Base-by-base conservation (phyloP, 176 grass and related monocot genomes). In the Pontederia crassipes region DNA sequence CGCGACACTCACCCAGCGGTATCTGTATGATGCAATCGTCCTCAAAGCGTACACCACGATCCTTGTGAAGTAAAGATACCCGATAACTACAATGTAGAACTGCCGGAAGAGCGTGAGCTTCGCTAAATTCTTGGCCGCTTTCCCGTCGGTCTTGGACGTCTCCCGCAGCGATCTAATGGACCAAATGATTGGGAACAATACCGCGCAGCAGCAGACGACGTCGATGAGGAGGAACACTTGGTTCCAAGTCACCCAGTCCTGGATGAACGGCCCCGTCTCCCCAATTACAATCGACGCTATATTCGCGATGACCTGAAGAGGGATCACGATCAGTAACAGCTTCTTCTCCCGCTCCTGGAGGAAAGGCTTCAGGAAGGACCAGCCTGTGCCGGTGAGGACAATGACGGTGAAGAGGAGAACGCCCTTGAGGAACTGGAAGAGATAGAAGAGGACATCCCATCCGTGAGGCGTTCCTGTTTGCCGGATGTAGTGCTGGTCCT, bases 261-360 rank as follows among this genome's bases (percentile, higher is more conserved):
- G 72, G 59, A 89, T 58, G 71, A 86, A 95, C 0, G 83, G 86
- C 2, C 90, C 90, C 0, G 86, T 95, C 80, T 95, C 90, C 4
- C 90, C 90, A 8, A 95, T 84, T 50, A 95, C 86, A 0, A 85
- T 82, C 0, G 90, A 78, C 10, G 90, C 90, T 13, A 95, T 89
- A 74, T 89, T 95, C 35, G 90, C 86, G 14, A 79, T 74, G 27
- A 95, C 90, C 82, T 95, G 90, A 48, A 95, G 52, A 0, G 90
- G 90, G 74, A 86, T 86, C 12, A 95, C 90, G 54, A 86, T 77
- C 90, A 95, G 89, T 68, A 95, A 82, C 61, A 95, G 86, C 46
- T 95, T 95, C 83, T 95, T 95, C 86, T 95, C 90, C 64, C 80
- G 80, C 66, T 95, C 90, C 86, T 95, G 90, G 59, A 95, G 73